These are phyloP conservation scores for Coniella vitis DNA, from an alignment of 2,329 filamentous ascomycete species.

Conservation along the genomic window DNA sequence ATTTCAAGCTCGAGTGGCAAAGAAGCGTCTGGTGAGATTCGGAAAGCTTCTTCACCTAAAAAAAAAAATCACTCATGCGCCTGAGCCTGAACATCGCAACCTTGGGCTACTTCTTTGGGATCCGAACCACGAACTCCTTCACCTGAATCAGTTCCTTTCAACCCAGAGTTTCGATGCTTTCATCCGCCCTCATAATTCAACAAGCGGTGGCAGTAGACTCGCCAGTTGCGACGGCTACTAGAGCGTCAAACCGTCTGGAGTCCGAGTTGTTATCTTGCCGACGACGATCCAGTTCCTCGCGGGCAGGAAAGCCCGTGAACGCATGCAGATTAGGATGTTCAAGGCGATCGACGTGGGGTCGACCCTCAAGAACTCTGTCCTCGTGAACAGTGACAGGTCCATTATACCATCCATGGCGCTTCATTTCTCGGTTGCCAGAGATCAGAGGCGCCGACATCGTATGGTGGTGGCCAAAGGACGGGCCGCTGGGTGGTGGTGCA, in stretches of 20 bases:
- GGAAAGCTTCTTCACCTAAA: no score
- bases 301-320: constrained; percentile 44
- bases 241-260: constrained; percentile 51
- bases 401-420: constrained; percentile 69
- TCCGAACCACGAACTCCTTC: no score
- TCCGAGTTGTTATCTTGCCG: constrained; percentile 28
- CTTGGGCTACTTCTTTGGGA: no score
- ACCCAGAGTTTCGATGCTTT: not conserved
- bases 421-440: constrained; percentile 51
- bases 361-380: constrained; percentile 31
- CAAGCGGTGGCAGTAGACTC: constrained; percentile 30
- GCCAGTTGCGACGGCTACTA: constrained; percentile 59
- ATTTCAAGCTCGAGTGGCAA: no score
- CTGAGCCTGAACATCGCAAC: no score
- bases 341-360: constrained; percentile 46
- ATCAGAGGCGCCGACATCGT: constrained; percentile 53
- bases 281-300: constrained; percentile 22
- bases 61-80: no score
- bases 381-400: constrained; percentile 35
- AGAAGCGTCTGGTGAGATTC: no score
- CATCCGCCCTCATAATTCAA: constrained; percentile 1
- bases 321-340: constrained; percentile 49
- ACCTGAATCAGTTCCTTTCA: no score
- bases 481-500: constrained; percentile 3
- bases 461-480: constrained; percentile 40